Conservation (phyloP, 2,329 filamentous ascomycete species). For the Erysiphe neolycopersici region DNA sequence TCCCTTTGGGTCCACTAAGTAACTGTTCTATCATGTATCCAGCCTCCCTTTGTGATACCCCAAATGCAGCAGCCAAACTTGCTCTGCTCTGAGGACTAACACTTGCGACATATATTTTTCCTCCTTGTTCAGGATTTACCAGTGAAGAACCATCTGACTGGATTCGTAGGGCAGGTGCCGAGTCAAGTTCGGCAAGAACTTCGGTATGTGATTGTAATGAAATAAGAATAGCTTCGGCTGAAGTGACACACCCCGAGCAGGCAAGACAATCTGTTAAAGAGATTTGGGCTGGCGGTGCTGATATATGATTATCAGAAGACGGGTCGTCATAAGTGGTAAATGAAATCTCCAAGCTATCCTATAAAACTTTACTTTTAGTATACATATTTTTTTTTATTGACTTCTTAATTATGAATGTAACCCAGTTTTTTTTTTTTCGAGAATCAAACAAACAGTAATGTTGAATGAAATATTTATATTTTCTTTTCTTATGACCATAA, state of each 20-base stretch:
- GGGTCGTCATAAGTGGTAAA: slow-evolving; percentile 40
- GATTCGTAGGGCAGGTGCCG: slow-evolving; percentile 21
- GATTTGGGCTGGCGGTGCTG: slow-evolving; percentile 36
- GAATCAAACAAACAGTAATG: no score
- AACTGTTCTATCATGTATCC: slow-evolving; percentile 64
- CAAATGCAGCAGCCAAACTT: slow-evolving; percentile 63
- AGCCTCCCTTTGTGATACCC: slow-evolving; percentile 44
- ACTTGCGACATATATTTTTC: slow-evolving; percentile 74
- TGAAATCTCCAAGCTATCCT: slow-evolving; percentile 49
- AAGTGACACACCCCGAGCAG: slow-evolving; percentile 92
- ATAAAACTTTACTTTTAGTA: background rate
- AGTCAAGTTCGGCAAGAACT: slow-evolving; percentile 59
- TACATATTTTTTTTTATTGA: no score
- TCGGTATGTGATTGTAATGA: slow-evolving; percentile 84
- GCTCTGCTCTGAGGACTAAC: slow-evolving; percentile 79
- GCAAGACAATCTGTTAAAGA: slow-evolving; percentile 92
- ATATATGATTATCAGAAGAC: slow-evolving; percentile 5
- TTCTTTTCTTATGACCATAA: no score
- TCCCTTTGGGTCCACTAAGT: slow-evolving; percentile 39
- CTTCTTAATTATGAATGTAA: no score
- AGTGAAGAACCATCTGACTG: slow-evolving; percentile 13
- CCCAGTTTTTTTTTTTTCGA: no score
- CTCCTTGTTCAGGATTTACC: slow-evolving; percentile 25
- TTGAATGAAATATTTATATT: no score
- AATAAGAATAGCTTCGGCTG: slow-evolving; percentile 88